These are phyloP conservation scores for Sedum album DNA, from an alignment of 164 flowering plant species.

Conservation along the genomic window DNA sequence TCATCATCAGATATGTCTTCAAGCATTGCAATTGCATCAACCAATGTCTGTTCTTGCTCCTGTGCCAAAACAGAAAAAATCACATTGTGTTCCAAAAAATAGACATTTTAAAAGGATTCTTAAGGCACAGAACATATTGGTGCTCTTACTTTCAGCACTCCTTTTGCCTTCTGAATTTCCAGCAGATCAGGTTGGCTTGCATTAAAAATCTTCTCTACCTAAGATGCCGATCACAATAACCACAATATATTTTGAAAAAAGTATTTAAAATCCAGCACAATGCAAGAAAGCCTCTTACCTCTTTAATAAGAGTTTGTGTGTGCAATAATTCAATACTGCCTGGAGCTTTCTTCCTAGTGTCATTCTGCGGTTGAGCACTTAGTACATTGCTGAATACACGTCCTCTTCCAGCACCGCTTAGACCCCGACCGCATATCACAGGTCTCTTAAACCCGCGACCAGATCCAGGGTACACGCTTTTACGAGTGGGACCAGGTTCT, in stretches of 20 bases:
- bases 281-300: slow-evolving; percentile 32
- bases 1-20: slow-evolving; percentile 50
- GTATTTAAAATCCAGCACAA: neutral
- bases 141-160: slow-evolving; percentile 47
- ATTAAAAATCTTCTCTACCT: slow-evolving; percentile 59
- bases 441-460: slow-evolving; percentile 66
- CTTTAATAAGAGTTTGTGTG: slow-evolving; percentile 81
- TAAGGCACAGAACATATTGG: neutral
- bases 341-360: slow-evolving; percentile 50
- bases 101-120: too few species aligned
- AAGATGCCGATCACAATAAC: neutral
- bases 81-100: neutral
- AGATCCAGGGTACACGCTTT: slow-evolving; percentile 50
- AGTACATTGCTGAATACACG: slow-evolving; percentile 51
- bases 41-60: slow-evolving; percentile 44
- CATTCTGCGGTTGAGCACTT: slow-evolving; percentile 57
- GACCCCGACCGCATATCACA: slow-evolving; percentile 45
- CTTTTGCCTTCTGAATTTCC: slow-evolving; percentile 56
- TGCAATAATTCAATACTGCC: slow-evolving; percentile 76
- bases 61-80: slow-evolving; percentile 12
- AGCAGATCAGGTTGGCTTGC: slow-evolving; percentile 45
- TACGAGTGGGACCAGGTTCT: slow-evolving; percentile 52
- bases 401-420: slow-evolving; percentile 55
- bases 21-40: slow-evolving; percentile 40
- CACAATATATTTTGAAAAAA: too few species aligned